Percentiles rank a stretch among this genome's conserved stretches.
Evolutionary conservation across 2,329 filamentous ascomycete species (phyloP).

Genomic region (Apiospora rasikravindrae): DNA sequence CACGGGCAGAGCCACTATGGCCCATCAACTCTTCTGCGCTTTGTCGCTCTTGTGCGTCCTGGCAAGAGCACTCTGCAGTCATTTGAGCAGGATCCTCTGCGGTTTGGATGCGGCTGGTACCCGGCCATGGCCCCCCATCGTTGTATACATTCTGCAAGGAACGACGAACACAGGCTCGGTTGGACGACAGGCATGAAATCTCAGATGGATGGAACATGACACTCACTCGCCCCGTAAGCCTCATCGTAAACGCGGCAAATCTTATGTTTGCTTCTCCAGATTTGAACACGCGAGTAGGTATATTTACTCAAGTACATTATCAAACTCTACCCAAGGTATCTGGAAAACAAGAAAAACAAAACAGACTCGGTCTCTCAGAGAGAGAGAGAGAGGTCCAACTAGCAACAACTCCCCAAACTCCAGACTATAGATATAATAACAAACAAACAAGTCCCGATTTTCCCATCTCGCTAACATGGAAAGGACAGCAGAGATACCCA

Average conservation of each 20-base stretch:
- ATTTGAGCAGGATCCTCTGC: too few relatives aligned
- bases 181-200: background rate
- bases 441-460: background rate
- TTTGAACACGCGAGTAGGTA: background rate
- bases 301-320: background rate
- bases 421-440: background rate
- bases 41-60: too few relatives aligned
- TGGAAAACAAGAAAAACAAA: background rate
- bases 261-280: too few relatives aligned
- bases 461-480: background rate
- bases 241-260: background rate
- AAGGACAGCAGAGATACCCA: background rate
- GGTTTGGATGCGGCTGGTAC: too few relatives aligned
- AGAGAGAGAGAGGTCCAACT: background rate
- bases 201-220: background rate
- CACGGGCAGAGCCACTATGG: background rate
- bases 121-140: background rate
- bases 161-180: background rate
- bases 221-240: background rate
- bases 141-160: background rate
- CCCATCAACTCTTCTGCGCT: too few relatives aligned
- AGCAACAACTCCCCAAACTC: conserved; percentile 1
- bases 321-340: background rate
- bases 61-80: too few relatives aligned
- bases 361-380: background rate